Percentiles rank a stretch among this genome's conserved stretches.
Conservation (phyloP, 2,329 filamentous ascomycete genomes). For the Hypoxylon rubiginosum region DNA sequence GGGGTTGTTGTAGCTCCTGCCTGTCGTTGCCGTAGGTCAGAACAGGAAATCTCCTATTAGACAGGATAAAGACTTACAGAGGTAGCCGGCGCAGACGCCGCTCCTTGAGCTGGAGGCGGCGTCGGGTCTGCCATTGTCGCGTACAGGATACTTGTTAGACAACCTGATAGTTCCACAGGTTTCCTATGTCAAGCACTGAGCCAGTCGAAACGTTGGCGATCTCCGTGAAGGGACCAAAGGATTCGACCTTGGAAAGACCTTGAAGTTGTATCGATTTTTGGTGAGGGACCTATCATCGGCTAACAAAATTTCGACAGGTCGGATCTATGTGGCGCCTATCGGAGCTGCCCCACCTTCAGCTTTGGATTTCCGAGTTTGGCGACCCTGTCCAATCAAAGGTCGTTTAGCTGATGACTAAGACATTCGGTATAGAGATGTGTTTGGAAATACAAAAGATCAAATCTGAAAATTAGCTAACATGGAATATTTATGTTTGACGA, state of each 20-base stretch:
- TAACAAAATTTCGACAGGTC: slow-evolving; percentile 42
- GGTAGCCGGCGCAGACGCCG: slow-evolving; percentile 23
- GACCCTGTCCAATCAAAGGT: slow-evolving; percentile 23
- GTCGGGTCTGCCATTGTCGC: slow-evolving; percentile 43
- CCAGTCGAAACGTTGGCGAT: background rate
- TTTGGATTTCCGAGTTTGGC: slow-evolving; percentile 12
- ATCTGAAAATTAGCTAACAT: too few relatives aligned
- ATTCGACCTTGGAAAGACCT: slow-evolving; percentile 8
- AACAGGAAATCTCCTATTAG: background rate
- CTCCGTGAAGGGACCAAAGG: background rate
- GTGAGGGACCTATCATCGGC: slow-evolving; percentile 23
- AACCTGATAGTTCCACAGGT: background rate
- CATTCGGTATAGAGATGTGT: background rate
- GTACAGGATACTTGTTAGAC: background rate
- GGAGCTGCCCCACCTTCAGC: slow-evolving; percentile 21
- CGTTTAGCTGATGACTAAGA: background rate
- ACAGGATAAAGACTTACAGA: slow-evolving; percentile 21
- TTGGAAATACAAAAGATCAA: too few relatives aligned
- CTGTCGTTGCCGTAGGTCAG: slow-evolving; percentile 17
- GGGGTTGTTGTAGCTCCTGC: slow-evolving; percentile 46
- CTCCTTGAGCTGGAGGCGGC: slow-evolving; percentile 32
- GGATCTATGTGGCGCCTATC: slow-evolving; percentile 42
- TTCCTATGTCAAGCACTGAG: background rate
- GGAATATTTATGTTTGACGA: too few relatives aligned
- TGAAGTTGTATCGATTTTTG: slow-evolving; percentile 1